Conservation (phyloP, 805 yeast genomes). For the Starmerella vaccinii region DNA sequence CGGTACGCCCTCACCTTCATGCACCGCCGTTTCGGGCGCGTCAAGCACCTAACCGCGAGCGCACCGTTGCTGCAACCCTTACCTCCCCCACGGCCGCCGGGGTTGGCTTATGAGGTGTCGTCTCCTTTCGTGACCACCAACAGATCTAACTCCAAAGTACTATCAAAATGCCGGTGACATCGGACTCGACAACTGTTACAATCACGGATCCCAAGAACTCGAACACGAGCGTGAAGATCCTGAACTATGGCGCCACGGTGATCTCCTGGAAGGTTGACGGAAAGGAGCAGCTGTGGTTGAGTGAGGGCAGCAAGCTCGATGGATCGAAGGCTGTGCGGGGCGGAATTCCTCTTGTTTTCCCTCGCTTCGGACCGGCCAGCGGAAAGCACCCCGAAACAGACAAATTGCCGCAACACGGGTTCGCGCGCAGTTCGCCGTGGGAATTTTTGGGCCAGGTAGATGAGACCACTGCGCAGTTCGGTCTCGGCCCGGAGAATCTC, state of each 20-base stretch:
- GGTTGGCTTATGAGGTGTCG: not conserved
- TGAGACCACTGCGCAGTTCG: constrained; percentile 71
- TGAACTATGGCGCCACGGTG: constrained; percentile 83
- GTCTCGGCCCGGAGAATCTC: constrained; percentile 75
- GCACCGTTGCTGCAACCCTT: not conserved
- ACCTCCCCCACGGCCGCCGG: not conserved
- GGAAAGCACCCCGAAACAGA: constrained; percentile 34
- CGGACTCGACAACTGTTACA: constrained; percentile 17
- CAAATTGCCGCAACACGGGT: constrained; percentile 87
- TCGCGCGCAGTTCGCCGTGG: constrained; percentile 86
- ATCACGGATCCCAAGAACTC: constrained; percentile 17
- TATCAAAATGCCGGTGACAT: constrained; percentile 17
- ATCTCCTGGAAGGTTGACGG: constrained; percentile 68
- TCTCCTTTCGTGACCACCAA: no score
- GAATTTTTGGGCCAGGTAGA: constrained; percentile 82
- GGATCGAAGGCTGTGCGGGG: constrained; percentile 94
- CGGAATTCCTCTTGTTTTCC: constrained; percentile 94
- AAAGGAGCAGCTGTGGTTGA: constrained; percentile 70
- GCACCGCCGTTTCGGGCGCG: not conserved
- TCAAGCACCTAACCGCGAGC: not conserved
- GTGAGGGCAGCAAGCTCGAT: constrained; percentile 59
- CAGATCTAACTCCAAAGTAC: no score
- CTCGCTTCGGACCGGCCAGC: constrained; percentile 58
- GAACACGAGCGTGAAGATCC: constrained; percentile 42
- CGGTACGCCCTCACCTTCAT: no score